Base-by-base conservation (phyloP, 2,329 filamentous ascomycete genomes). In the Conoideocrella luteorostrata region DNA sequence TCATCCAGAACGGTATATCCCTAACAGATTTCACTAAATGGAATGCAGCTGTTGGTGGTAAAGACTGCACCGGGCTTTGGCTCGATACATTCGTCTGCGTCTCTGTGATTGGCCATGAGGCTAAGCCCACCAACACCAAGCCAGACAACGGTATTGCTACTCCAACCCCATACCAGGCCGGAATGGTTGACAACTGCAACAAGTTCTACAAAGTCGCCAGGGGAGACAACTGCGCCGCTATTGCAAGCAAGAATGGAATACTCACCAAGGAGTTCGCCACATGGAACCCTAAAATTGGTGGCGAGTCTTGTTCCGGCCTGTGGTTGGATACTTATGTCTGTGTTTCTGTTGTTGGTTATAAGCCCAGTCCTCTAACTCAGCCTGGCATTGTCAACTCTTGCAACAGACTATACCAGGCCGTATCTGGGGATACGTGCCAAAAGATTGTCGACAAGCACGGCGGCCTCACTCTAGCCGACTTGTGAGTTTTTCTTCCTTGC, bases 261-360 rank as follows among this genome's bases (percentile, higher is more conserved):
- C 49, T 43, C 2, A 38, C 56, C 9, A 44, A 47, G 3, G 41
- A 60, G 7, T 49, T 60, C 3, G 33, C 52, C n/a, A 33, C 48
- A 39, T 62, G 62, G 61, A 62, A 66, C 47, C 57, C 61, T 5
- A 49, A 50, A n/a, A 51, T 59, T n/a, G 22, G 21, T 15, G 22
- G 21, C 23, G 5, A 39, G 13, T 18, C 10, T n/a, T 64, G 61
- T 42, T 33, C 22, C 7, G 49, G 52, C 7, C 51, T 64, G 13
- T 45, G 48, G 43, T 33, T 43, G 7, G 29, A 42, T 20, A 21
- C 42, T 2, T 48, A 49, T 22, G 47, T 44, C 3, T 53, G 50
- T 30, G 40, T 44, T 28, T 22, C 26, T 18, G 42, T 41, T 23
- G 6, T 38, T 38, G 35, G 35, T n/a, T 22, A 22, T n/a, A n/a